phyloP scores from a whole-genome alignment of 257 asterid species.

The Solanum etuberosum region DNA sequence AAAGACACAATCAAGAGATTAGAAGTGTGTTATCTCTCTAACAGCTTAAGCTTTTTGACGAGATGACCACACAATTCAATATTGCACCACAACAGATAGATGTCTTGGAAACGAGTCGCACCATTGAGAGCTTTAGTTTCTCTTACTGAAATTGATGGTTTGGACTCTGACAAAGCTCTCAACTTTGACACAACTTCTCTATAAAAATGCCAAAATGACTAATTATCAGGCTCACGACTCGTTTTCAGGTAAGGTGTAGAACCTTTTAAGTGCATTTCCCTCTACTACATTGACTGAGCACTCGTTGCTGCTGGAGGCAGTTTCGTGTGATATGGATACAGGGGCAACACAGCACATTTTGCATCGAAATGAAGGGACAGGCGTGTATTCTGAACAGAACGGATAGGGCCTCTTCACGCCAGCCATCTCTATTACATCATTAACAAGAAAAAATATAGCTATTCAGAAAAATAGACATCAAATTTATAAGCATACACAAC shows the following conservation, averaged over 20 bases:
- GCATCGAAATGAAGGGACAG: constrained; percentile 17
- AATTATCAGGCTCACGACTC: neutral
- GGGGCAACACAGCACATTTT: constrained; percentile 1
- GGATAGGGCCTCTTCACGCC: constrained; percentile 30
- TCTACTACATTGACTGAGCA: constrained; percentile 21
- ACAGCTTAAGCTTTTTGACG: no score
- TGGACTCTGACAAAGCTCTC: constrained; percentile 10
- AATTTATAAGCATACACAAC: neutral
- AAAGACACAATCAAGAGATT: no score
- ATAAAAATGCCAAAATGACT: constrained; percentile 7
- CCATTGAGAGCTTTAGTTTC: constrained; percentile 24
- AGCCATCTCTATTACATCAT: constrained; percentile 11
- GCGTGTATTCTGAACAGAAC: constrained; percentile 14
- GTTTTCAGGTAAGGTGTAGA: neutral
- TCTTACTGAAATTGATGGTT: constrained; percentile 1
- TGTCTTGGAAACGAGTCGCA: no score
- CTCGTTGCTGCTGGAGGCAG: constrained; percentile 29
- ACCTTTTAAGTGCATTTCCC: constrained; percentile 36
- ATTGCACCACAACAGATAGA: no score
- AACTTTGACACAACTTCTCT: constrained; percentile 41
- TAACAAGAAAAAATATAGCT: neutral
- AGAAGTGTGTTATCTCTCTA: no score
- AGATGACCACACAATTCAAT: no score
- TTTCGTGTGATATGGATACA: constrained; percentile 18
- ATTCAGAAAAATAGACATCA: neutral